Conservation (phyloP, 2,329 filamentous ascomycete genomes). For the Aspergillus transmontanensis region DNA sequence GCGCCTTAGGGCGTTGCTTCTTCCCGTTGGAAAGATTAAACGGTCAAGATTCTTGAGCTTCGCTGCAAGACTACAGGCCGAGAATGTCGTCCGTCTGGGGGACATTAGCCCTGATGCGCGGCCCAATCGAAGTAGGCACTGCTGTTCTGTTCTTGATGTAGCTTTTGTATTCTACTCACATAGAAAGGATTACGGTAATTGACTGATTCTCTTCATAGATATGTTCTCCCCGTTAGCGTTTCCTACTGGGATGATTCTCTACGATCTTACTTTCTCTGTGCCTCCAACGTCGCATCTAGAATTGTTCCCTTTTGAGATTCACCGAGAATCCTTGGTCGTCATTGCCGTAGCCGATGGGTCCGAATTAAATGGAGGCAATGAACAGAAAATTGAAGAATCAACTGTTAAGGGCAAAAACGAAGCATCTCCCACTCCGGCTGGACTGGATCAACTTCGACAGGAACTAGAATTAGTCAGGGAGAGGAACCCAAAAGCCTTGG, state of each 20-base stretch:
- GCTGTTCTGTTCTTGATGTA: conserved; percentile 4
- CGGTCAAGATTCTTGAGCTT: conserved; percentile 78
- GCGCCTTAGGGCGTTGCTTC: conserved; percentile 81
- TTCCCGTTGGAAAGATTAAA: conserved; percentile 86
- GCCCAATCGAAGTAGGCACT: conserved; percentile 75
- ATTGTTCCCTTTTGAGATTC: conserved; percentile 86
- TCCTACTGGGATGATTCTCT: conserved; percentile 81
- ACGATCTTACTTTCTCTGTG: conserved; percentile 79
- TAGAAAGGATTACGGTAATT: conserved; percentile 13
- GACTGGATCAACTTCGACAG: conserved; percentile 50
- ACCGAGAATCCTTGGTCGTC: conserved; percentile 79
- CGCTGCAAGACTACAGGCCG: conserved; percentile 72
- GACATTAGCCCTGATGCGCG: conserved; percentile 84
- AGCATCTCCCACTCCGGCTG: conserved; percentile 41
- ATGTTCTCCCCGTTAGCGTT: conserved; percentile 93
- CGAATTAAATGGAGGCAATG: conserved; percentile 57
- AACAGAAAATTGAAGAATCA: conserved; percentile 14
- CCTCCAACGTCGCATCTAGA: conserved; percentile 78
- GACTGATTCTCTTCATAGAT: conserved; percentile 56
- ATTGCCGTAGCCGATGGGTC: conserved; percentile 82
- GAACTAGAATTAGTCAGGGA: conserved; percentile 73
- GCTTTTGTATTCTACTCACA: background rate
- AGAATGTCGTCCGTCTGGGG: conserved; percentile 80
- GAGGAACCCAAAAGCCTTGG: conserved; percentile 72
- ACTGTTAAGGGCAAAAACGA: conserved; percentile 19